Evolutionary conservation across 1,284 basidiomycete genomes (phyloP), one percentile per base, ranked within the genome.

Genomic region (Malassezia furfur): DNA sequence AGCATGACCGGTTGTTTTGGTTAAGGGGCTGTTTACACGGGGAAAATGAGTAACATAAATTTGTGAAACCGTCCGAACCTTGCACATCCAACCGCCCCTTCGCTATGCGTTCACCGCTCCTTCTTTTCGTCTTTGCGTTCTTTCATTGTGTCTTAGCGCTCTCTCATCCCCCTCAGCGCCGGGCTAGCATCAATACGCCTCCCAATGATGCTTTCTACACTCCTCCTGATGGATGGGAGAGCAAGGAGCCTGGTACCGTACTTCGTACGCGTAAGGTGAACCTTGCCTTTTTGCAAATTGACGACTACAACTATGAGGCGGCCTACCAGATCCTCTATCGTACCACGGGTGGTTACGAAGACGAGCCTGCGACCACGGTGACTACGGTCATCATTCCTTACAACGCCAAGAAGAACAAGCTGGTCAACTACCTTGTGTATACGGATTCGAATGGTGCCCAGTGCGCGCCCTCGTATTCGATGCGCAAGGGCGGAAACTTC

Each of bases 121-220:
- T 43, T 17, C 6, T 21, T 22, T 22, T 43, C 30, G 14, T 4
- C 19, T 7, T 30, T 22, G 30, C 19, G 21, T 7, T 43, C 40
- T 3, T 43, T 17, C 17, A 43, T 43, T 17, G 7, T 17, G 40
- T 15, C 4, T 48, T 19, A 12, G 47, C 25, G 3, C 11, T 36
- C 3, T 36, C 47, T 3, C 25, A 21, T 12, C 32, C 32, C 9
- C 15, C 17, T 9, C 15, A 17, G 17, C 47, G 34, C 10, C 36
- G 37, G 15, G 35, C 25, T 1, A 37, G 19, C n/a, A 56, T 61
- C 22, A 45, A 47, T 0, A 31, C 57, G 2, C 64, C 64, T 1
- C 35, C 14, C 2, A 39, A 64, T 22, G 69, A 70, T 32, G 39
- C 58, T 2, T 72, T 70, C 61, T 72, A 72, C 59, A 41, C 45